Percentiles rank a stretch among this genome's conserved stretches.
Conservation (phyloP, 495 filamentous ascomycete genomes). For the Penicillium coffeae region DNA sequence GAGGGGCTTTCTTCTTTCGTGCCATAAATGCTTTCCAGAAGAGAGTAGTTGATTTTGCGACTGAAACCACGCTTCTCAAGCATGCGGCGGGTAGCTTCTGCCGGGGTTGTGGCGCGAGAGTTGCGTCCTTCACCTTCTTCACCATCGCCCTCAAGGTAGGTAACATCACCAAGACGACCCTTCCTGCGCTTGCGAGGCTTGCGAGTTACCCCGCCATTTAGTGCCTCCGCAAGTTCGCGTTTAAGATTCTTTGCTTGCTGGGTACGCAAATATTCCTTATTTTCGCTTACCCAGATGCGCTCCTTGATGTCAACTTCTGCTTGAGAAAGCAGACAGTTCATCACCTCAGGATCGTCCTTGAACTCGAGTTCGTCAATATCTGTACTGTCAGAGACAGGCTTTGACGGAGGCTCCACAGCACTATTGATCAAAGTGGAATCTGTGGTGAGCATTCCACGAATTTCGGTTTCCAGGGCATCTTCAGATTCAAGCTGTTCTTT, state of each 20-base stretch:
- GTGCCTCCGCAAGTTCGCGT: constrained; percentile 53
- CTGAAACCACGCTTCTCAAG: constrained; percentile 67
- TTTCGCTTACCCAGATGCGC: constrained; percentile 87
- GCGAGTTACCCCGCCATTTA: constrained; percentile 34
- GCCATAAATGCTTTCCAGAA: constrained; percentile 49
- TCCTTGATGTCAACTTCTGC: constrained; percentile 76
- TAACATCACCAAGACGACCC: constrained; percentile 48
- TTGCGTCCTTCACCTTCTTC: constrained; percentile 37
- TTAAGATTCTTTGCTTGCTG: constrained; percentile 74
- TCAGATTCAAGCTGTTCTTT: constrained; percentile 41
- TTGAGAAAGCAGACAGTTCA: constrained; percentile 65
- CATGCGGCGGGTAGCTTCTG: constrained; percentile 71
- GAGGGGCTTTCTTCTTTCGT: constrained; percentile 12
- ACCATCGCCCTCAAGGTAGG: constrained; percentile 44
- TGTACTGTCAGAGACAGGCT: constrained; percentile 38
- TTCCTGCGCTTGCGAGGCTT: constrained; percentile 46
- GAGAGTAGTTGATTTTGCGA: constrained; percentile 80
- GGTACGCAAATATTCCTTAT: constrained; percentile 81
- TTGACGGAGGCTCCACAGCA: constrained; percentile 13
- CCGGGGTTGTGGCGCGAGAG: constrained; percentile 49
- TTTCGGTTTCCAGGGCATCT: constrained; percentile 42
- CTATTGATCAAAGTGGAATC: constrained; percentile 39
- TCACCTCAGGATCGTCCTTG: constrained; percentile 72
- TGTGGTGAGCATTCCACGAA: constrained; percentile 35
- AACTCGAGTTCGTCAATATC: constrained; percentile 74